phyloP scores from a whole-genome alignment of 192 early-diverging fungal species.

The Coemansia erecta region DNA sequence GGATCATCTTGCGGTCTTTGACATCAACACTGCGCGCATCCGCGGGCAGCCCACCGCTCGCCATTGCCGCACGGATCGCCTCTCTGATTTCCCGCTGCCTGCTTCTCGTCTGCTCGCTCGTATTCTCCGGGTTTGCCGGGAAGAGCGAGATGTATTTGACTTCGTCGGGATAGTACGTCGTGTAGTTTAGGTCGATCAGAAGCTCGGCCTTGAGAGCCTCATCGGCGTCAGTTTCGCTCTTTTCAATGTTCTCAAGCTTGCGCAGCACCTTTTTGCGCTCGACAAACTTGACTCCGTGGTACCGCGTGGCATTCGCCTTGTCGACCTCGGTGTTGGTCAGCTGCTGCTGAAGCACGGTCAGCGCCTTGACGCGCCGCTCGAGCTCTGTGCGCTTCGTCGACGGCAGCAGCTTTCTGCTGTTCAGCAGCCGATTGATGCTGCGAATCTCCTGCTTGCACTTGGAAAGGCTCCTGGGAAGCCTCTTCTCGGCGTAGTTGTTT shows the following conservation, averaged over 20 bases:
- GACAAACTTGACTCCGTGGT: constrained; percentile 42
- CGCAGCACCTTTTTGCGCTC: constrained; percentile 48
- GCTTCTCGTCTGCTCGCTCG: constrained; percentile 19
- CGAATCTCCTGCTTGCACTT: constrained; percentile 42
- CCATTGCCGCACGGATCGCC: constrained; percentile 28
- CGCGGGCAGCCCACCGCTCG: constrained; percentile 22
- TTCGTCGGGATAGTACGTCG: constrained; percentile 44
- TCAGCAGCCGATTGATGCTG: constrained; percentile 21
- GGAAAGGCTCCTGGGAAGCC: constrained; percentile 25
- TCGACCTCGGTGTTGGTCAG: constrained; percentile 16
- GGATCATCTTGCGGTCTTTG: constrained; percentile 34
- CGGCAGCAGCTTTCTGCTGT: constrained; percentile 8
- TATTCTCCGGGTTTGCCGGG: constrained; percentile 30
- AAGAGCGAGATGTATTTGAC: constrained; percentile 48
- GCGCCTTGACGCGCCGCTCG: constrained; percentile 32
- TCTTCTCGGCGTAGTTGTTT: constrained; percentile 1
- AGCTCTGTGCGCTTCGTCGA: constrained; percentile 31
- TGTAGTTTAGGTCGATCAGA: constrained; percentile 40
- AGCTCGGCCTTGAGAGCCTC: constrained; percentile 2
- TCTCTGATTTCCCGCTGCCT: constrained; percentile 16
- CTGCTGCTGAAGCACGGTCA: constrained; percentile 18
- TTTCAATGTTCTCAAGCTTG: constrained; percentile 24
- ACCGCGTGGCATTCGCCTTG: constrained; percentile 32
- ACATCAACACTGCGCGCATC: constrained; percentile 23
- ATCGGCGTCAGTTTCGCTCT: background rate